These are phyloP conservation scores for Plasmodium knowlesi DNA, from an alignment of 169 alveolate species.

Conservation along the genomic window DNA sequence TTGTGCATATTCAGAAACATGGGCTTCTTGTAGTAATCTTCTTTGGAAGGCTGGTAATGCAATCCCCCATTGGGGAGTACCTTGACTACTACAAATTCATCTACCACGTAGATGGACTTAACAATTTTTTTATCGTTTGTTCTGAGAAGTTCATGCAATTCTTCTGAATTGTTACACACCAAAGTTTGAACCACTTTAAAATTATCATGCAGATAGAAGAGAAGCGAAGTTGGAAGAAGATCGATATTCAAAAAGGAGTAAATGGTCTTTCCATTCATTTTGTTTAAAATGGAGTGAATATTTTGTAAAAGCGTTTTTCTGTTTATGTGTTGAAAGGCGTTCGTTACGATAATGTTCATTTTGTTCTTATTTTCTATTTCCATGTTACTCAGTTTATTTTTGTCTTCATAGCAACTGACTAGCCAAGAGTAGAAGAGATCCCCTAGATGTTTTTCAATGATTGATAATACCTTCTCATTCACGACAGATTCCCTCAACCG, in stretches of 20 bases:
- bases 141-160: slow-evolving; percentile 38
- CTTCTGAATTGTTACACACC: slow-evolving; percentile 52
- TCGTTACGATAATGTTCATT: slow-evolving; percentile 48
- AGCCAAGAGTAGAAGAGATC: slow-evolving; percentile 65
- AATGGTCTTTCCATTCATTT: slow-evolving; percentile 37
- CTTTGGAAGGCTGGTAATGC: slow-evolving; percentile 50
- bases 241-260: slow-evolving; percentile 56
- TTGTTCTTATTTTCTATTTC: slow-evolving; percentile 22
- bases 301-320: slow-evolving; percentile 24
- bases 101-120: slow-evolving; percentile 46
- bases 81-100: slow-evolving; percentile 53
- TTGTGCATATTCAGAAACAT: background rate
- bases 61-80: slow-evolving; percentile 38
- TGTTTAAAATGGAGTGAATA: slow-evolving; percentile 12
- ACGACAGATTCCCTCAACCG: background rate
- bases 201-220: slow-evolving; percentile 58
- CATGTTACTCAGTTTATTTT: slow-evolving; percentile 27
- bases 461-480: slow-evolving; percentile 39
- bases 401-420: slow-evolving; percentile 71
- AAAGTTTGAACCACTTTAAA: slow-evolving; percentile 47
- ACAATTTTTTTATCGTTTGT: slow-evolving; percentile 17
- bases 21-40: slow-evolving; percentile 25
- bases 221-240: slow-evolving; percentile 45
- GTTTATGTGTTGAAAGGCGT: slow-evolving; percentile 52
- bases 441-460: slow-evolving; percentile 65